Evolutionary conservation across 495 filamentous ascomycete genomes (phyloP).

Genomic region (Penicillium flavigenum): DNA sequence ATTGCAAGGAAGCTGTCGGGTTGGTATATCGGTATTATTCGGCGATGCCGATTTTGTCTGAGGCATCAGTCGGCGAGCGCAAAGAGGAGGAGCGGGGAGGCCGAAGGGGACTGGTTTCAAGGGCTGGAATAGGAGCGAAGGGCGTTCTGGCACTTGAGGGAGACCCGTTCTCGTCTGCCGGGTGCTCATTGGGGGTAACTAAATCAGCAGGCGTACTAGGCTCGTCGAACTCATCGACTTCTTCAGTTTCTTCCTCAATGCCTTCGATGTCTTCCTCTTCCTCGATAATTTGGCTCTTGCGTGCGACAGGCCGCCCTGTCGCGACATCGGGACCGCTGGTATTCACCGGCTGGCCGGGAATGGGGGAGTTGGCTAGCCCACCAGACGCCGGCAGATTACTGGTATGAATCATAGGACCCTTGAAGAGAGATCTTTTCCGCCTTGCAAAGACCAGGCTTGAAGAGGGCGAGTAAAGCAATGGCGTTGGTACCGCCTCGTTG

Average conservation of each 20-base stretch:
- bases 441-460: constrained; percentile 84
- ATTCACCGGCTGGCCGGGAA: constrained; percentile 38
- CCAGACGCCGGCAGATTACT: constrained; percentile 44
- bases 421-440: constrained; percentile 83
- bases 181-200: constrained; percentile 19
- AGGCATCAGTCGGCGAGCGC: constrained; percentile 19
- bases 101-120: constrained; percentile 33
- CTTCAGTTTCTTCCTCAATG: constrained; percentile 62
- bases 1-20: constrained; percentile 6
- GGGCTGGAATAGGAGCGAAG: constrained; percentile 39
- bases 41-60: constrained; percentile 8
- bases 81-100: constrained; percentile 45
- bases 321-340: constrained; percentile 52
- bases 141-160: constrained; percentile 26
- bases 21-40: not conserved
- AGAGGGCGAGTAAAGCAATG: constrained; percentile 49
- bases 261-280: constrained; percentile 84
- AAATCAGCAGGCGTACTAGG: constrained; percentile 33
- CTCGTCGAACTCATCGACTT: constrained; percentile 66
- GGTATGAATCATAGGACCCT: constrained; percentile 73
- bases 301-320: constrained; percentile 59
- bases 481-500: constrained; percentile 40
- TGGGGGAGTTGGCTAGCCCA: constrained; percentile 38
- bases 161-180: constrained; percentile 17
- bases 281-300: constrained; percentile 67